Evolutionary conservation across 805 yeast species (phyloP).

Genomic region (Helenozyma baotianmanensis): DNA sequence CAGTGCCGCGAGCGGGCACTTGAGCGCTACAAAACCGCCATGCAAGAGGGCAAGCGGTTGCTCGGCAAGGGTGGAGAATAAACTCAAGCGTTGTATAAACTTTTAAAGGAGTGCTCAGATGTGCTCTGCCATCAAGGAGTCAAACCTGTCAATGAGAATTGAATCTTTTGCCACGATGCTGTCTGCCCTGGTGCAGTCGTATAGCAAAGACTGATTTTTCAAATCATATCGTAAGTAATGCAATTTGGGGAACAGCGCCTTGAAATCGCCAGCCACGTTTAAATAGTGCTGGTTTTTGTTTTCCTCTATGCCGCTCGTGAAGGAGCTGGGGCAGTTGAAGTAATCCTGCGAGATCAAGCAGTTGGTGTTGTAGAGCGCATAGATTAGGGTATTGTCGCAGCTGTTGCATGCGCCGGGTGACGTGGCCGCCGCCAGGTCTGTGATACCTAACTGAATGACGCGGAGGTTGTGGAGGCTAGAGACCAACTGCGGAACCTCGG

Average conservation of each 20-base stretch:
- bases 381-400: constrained; percentile 5
- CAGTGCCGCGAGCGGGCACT: constrained; percentile 39
- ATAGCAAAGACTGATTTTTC: constrained; percentile 8
- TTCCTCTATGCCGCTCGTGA: constrained; percentile 4
- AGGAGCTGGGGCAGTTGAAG: constrained; percentile 11
- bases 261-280: constrained; percentile 2
- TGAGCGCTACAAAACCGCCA: constrained; percentile 37
- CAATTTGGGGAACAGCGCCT: neutral
- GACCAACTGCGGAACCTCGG: constrained; percentile 3
- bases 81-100: too few species aligned
- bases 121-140: neutral
- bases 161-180: constrained; percentile 3
- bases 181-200: constrained; percentile 3
- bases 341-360: constrained; percentile 13
- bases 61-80: constrained; percentile 1
- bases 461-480: neutral
- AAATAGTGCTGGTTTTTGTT: constrained; percentile 9
- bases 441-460: constrained; percentile 10
- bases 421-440: constrained; percentile 4
- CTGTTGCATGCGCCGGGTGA: constrained; percentile 6
- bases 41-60: constrained; percentile 12
- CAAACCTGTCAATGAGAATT: constrained; percentile 4
- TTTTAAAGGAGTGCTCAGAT: too few species aligned
- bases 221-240: constrained; percentile 10
- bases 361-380: constrained; percentile 6